Conservation (phyloP, 202 grass and related monocot species). For the Hordeum pubiflorum region DNA sequence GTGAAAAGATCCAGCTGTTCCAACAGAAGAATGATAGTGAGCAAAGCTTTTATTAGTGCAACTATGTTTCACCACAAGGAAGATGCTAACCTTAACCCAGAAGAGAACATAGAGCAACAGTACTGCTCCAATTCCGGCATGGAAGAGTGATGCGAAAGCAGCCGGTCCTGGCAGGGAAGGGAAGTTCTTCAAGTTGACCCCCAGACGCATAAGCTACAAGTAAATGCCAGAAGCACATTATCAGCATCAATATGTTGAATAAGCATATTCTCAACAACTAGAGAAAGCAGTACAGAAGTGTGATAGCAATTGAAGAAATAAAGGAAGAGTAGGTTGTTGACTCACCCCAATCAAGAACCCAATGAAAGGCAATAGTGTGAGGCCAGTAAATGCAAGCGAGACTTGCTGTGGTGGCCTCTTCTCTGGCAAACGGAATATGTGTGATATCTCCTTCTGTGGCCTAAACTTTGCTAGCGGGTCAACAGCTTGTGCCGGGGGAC, state of each 20-base stretch:
- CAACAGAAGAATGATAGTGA: slow-evolving; percentile 19
- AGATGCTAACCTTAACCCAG: slow-evolving; percentile 74
- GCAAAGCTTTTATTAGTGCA: neutral
- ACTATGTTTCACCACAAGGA: neutral
- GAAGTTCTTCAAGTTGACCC: slow-evolving; percentile 89
- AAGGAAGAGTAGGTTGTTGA: neutral
- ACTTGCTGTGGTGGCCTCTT: slow-evolving; percentile 83
- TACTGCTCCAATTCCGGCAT: slow-evolving; percentile 73
- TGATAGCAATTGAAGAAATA: slow-evolving; percentile 2
- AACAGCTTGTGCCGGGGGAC: slow-evolving; percentile 54
- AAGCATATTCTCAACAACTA: neutral
- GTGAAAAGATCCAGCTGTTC: slow-evolving; percentile 94
- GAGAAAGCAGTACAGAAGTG: neutral
- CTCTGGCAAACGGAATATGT: slow-evolving; percentile 85
- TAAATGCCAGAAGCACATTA: slow-evolving; percentile 7
- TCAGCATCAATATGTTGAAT: neutral
- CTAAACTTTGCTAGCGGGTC: slow-evolving; percentile 70
- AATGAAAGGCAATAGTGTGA: slow-evolving; percentile 60
- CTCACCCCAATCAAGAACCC: slow-evolving; percentile 82
- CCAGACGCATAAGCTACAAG: slow-evolving; percentile 56
- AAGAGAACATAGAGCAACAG: slow-evolving; percentile 88
- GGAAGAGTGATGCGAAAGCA: slow-evolving; percentile 64
- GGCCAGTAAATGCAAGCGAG: slow-evolving; percentile 58
- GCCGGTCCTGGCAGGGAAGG: slow-evolving; percentile 54
- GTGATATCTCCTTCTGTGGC: slow-evolving; percentile 77